Conservation (phyloP, 129 eudicot species). For the Escallonia herrerae region DNA sequence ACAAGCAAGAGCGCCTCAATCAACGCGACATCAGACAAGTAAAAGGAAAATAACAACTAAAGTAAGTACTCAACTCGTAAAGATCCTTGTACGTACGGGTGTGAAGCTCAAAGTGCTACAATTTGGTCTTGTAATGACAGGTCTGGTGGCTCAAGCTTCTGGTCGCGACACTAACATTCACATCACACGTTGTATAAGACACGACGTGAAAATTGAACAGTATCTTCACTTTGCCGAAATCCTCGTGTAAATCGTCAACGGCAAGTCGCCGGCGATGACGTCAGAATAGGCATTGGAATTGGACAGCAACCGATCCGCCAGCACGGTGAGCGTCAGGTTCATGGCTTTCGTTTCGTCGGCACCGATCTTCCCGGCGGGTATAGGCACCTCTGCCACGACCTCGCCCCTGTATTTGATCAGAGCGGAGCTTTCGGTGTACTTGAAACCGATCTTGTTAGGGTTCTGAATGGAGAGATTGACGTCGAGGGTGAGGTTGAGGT, state of each 20-base stretch:
- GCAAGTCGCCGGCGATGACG: slow-evolving; percentile 42
- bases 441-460: slow-evolving; percentile 65
- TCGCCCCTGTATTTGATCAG: slow-evolving; percentile 36
- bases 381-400: slow-evolving; percentile 55
- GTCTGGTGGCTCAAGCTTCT: slow-evolving; percentile 30
- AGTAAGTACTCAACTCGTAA: no score
- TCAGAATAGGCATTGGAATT: slow-evolving; percentile 48
- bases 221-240: slow-evolving; percentile 43
- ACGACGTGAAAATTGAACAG: slow-evolving; percentile 48
- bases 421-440: slow-evolving; percentile 36
- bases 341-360: slow-evolving; percentile 25
- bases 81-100: no score
- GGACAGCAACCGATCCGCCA: slow-evolving; percentile 56
- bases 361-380: slow-evolving; percentile 51
- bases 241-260: slow-evolving; percentile 35
- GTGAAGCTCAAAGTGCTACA: slow-evolving; percentile 8
- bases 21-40: no score
- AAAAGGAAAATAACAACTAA: no score
- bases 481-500: slow-evolving; percentile 49
- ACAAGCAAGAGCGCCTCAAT: no score
- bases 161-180: slow-evolving; percentile 22
- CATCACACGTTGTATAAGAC: slow-evolving; percentile 56
- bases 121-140: slow-evolving; percentile 52
- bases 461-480: slow-evolving; percentile 37
- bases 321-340: slow-evolving; percentile 49